Evolutionary conservation across 1,284 basidiomycete species (phyloP).

Genomic region (Rhodotorula mucilaginosa): DNA sequence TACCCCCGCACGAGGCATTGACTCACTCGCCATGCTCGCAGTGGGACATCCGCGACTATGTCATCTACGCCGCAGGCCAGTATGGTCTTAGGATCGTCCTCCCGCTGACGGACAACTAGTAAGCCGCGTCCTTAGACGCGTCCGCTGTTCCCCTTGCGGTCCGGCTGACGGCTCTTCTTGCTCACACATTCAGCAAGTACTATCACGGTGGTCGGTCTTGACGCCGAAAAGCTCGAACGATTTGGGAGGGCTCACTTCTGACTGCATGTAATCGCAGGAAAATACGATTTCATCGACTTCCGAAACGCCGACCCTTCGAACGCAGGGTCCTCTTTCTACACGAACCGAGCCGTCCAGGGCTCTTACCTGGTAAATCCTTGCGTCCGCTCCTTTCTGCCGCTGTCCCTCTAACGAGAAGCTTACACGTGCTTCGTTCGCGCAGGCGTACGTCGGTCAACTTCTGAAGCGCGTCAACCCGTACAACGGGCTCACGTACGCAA

Average conservation of each 20-base stretch:
- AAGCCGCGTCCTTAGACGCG: neutral
- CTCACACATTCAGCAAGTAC: neutral
- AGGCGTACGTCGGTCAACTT: conserved; percentile 9
- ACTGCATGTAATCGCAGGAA: conserved; percentile 13
- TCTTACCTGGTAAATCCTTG: conserved; percentile 8
- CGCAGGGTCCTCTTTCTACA: conserved; percentile 16
- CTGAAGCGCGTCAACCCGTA: conserved; percentile 27
- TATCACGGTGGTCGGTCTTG: neutral
- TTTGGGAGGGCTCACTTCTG: too few species aligned
- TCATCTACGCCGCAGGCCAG: conserved; percentile 31
- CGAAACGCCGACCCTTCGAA: neutral
- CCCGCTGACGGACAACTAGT: conserved; percentile 30
- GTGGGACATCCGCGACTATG: conserved; percentile 21
- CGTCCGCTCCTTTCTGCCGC: neutral
- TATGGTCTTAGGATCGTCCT: conserved; percentile 30
- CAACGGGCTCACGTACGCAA: conserved; percentile 30
- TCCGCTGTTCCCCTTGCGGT: neutral
- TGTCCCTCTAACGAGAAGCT: too few species aligned
- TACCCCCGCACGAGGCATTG: too few species aligned
- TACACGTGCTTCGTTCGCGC: neutral
- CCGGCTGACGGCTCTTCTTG: neutral
- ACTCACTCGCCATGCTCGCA: neutral
- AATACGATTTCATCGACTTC: conserved; percentile 28
- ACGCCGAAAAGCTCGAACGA: neutral
- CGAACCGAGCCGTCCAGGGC: neutral